phyloP scores from a whole-genome alignment of 768 basidiomycete genomes.

The Phlebiopsis gigantea region DNA sequence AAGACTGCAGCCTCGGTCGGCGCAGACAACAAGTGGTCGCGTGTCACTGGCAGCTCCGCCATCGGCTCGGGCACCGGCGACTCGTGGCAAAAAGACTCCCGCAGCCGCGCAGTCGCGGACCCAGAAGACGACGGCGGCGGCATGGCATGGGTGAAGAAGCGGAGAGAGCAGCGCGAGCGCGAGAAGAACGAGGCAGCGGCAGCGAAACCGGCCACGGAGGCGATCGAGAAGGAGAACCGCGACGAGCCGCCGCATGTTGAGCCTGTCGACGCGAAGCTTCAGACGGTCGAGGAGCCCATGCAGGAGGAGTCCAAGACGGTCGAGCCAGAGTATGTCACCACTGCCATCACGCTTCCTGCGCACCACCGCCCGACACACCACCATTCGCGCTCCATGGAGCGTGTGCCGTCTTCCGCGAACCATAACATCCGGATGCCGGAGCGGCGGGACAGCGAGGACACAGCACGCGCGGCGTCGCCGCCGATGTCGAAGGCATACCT shows the following conservation, averaged over 20 bases:
- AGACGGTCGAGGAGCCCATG: slow-evolving; percentile 10
- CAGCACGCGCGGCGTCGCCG: slow-evolving; percentile 16
- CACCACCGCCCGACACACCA: slow-evolving; percentile 11
- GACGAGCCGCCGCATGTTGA: slow-evolving; percentile 2
- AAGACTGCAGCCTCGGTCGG: slow-evolving; percentile 15
- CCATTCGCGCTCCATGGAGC: slow-evolving; percentile 1
- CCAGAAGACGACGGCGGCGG: slow-evolving; percentile 83
- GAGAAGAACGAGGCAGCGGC: slow-evolving; percentile 17
- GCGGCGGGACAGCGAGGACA: slow-evolving; percentile 21
- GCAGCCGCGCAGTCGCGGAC: background rate
- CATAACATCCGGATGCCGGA: slow-evolving; percentile 7
- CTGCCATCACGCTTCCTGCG: slow-evolving; percentile 32
- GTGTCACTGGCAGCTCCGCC: slow-evolving; percentile 20
- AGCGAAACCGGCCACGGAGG: background rate
- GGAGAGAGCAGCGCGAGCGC: slow-evolving; percentile 54
- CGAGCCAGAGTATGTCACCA: slow-evolving; percentile 26
- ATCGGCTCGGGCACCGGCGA: slow-evolving; percentile 16
- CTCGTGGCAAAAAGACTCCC: background rate
- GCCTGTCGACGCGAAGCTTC: slow-evolving; percentile 2
- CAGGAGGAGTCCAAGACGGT: slow-evolving; percentile 14
- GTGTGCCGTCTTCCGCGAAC: slow-evolving; percentile 4
- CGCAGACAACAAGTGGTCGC: slow-evolving; percentile 8
- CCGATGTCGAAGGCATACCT: background rate
- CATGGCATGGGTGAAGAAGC: slow-evolving; percentile 72
- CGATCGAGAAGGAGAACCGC: background rate